These are phyloP conservation scores for Lachnellula hyalina DNA, from an alignment of 2,329 filamentous ascomycete species.

Conservation along the genomic window DNA sequence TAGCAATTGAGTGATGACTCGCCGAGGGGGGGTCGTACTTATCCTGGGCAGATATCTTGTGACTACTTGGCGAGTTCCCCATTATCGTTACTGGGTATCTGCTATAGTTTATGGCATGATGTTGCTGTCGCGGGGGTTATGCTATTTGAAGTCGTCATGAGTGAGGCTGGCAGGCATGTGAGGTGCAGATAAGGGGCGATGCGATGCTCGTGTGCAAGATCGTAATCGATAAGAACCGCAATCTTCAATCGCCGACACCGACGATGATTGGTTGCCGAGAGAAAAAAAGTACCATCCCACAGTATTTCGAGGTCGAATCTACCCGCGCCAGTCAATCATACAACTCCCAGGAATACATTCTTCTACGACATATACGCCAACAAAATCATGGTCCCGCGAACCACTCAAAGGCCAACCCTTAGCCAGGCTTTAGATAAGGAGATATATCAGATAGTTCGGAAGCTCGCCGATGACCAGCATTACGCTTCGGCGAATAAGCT, in stretches of 20 bases:
- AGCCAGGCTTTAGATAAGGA: conserved; percentile 57
- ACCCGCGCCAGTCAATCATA: no score
- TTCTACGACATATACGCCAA: no score
- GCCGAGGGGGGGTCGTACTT: conserved; percentile 52
- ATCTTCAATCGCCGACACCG: background rate
- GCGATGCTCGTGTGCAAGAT: conserved; percentile 1
- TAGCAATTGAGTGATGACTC: conserved; percentile 1
- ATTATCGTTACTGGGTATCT: conserved; percentile 35
- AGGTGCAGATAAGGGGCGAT: no score
- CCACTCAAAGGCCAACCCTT: no score
- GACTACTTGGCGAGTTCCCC: conserved; percentile 59
- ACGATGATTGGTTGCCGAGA: no score
- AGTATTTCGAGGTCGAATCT: no score
- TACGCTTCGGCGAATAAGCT: conserved; percentile 40
- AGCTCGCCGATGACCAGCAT: conserved; percentile 61
- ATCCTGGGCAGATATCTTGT: conserved; percentile 74
- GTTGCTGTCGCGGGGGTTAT: conserved; percentile 12
- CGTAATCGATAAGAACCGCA: conserved; percentile 4
- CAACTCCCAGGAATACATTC: no score
- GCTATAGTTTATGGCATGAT: background rate
- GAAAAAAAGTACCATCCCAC: no score
- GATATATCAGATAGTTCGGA: conserved; percentile 74
- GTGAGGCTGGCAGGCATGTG: conserved; percentile 1
- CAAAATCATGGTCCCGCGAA: no score
- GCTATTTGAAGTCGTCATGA: conserved; percentile 8